Base-by-base conservation (phyloP, 2,329 filamentous ascomycete species). In the Didymella segeticola region DNA sequence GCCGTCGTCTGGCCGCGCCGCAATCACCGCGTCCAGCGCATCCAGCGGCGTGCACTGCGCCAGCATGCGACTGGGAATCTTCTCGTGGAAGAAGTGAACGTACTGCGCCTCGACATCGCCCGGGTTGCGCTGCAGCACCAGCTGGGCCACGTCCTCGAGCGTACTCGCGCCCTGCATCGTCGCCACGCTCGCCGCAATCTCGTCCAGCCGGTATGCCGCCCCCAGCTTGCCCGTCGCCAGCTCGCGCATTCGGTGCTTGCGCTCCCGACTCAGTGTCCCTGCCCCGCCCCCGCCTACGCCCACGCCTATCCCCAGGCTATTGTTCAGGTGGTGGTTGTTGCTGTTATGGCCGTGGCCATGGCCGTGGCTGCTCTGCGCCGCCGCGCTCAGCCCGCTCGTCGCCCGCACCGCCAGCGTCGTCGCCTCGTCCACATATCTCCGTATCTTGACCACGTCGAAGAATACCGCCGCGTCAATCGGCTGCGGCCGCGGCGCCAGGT, bases 81-180 rank as follows among this genome's bases (percentile, higher is more conserved):
- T 95, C 75, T 96, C 90, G 75, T 93, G 90, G 73, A 96, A 96
- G 77, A 93, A 95, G 70, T 95, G 89, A n/a, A 95, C 91, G 70
- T 95, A 95, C 73, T 88, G 89, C 23, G 90, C 91, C 67, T 95
- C 89, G 36, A 80, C 75, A 67, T 92, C 86, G 43, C 81, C 72
- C n/a, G 85, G 80, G 56, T 84, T 87, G 56, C 89, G 82, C 70
- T 89, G 86, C 57, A 95, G 76, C 26, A 96, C 90, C 57, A 89
- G 79, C 5, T 83, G 81, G 2, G 88, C 90, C 2, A 95, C 88
- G 53, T 91, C 88, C 64, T 95, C 89, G 11, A 96, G 78, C 0
- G 88, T 86, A 15, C 88, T 89, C 1, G 89, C 86, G 49, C 87
- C 86, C 76, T 93, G 89, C 90, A 93, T 95, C 0, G 87, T 90